These are phyloP conservation scores for Phytophthora megakarya DNA, from an alignment of 352 stramenopile species.

Conservation along the genomic window DNA sequence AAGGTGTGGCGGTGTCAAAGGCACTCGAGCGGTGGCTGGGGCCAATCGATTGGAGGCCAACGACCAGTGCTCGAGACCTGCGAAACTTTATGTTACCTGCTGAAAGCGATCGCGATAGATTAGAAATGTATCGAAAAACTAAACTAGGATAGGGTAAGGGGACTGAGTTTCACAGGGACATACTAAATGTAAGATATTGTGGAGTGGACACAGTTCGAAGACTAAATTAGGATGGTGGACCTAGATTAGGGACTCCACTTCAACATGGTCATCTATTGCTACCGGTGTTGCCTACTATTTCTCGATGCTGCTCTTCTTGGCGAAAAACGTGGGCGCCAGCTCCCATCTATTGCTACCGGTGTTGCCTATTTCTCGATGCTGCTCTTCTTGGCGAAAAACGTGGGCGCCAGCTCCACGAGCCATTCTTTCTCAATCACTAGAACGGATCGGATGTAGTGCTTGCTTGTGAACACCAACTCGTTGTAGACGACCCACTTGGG, in stretches of 20 bases:
- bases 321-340: constrained; percentile 84
- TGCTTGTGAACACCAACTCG: constrained; percentile 91
- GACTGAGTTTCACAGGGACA: constrained; percentile 19
- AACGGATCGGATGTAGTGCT: constrained; percentile 90
- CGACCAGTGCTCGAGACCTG: constrained; percentile 39
- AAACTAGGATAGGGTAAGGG: constrained; percentile 22
- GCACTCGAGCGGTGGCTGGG: constrained; percentile 28
- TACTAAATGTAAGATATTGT: constrained; percentile 36
- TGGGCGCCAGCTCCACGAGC: constrained; percentile 82
- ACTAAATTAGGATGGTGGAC: constrained; percentile 1
- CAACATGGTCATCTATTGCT: not conserved
- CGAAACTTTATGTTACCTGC: constrained; percentile 29
- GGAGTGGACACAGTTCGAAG: constrained; percentile 9
- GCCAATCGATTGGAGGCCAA: constrained; percentile 82
- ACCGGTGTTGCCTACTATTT: constrained; percentile 23
- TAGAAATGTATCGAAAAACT: not conserved
- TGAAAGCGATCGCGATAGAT: constrained; percentile 15
- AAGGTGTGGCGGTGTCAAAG: constrained; percentile 58
- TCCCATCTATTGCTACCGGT: constrained; percentile 35
- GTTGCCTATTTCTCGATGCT: constrained; percentile 21
- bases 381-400: constrained; percentile 81
- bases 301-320: constrained; percentile 45
- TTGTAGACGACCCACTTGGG: constrained; percentile 90
- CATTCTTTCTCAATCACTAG: constrained; percentile 90
- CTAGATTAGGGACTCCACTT: too few relatives aligned